Conservation (phyloP, 177 flowering plant genomes). For the Vitis hybrid region DNA sequence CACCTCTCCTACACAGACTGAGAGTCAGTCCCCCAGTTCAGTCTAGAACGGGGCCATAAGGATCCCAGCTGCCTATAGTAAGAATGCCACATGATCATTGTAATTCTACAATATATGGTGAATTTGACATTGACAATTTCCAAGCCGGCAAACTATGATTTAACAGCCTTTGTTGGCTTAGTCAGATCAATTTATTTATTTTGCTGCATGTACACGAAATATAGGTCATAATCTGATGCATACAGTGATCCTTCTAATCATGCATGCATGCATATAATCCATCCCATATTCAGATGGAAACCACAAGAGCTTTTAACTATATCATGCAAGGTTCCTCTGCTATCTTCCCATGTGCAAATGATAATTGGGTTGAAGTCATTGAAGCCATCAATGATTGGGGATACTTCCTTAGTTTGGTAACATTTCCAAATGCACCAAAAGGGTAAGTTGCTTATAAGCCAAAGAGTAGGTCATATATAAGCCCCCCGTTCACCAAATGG, state of each 20-base stretch:
- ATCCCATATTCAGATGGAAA: slow-evolving; percentile 4
- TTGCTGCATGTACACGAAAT: not conserved
- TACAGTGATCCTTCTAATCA: slow-evolving; percentile 3
- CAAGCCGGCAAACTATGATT: not conserved
- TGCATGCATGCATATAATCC: not conserved
- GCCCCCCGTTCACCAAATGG: not conserved
- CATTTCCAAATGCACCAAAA: not conserved
- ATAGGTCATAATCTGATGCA: slow-evolving; percentile 1
- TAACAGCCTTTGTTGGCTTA: not conserved
- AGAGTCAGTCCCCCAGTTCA: too few species aligned
- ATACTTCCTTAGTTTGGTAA: slow-evolving; percentile 1
- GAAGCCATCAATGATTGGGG: slow-evolving; percentile 12
- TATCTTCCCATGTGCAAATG: slow-evolving; percentile 22
- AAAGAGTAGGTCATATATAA: not conserved
- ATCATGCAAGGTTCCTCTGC: slow-evolving; percentile 5
- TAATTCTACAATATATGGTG: not conserved
- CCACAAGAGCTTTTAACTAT: slow-evolving; percentile 6
- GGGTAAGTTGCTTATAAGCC: too few species aligned
- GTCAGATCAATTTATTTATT: not conserved
- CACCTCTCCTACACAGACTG: too few species aligned
- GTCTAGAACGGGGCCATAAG: too few species aligned
- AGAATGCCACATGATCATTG: not conserved
- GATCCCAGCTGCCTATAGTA: not conserved
- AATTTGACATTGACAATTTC: slow-evolving; percentile 1
- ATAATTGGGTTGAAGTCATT: slow-evolving; percentile 18